Evolutionary conservation across 345 rosid genomes (phyloP).

Genomic region (Pelargonium nanum): DNA sequence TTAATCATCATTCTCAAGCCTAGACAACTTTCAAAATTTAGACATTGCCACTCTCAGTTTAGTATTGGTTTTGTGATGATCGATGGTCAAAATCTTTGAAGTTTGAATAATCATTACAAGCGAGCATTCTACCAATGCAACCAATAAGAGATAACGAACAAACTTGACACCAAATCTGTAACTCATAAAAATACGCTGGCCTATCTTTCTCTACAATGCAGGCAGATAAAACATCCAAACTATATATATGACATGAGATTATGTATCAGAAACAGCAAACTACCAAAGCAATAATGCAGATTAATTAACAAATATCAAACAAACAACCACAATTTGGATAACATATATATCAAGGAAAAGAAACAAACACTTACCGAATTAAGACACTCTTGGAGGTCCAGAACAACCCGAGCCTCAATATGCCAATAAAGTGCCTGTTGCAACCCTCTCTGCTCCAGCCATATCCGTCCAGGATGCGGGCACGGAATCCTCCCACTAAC

Average conservation of each 20-base stretch:
- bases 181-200: no score
- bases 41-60: not conserved
- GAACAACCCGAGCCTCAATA: slow-evolving; percentile 94
- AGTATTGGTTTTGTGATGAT: not conserved
- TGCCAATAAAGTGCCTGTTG: slow-evolving; percentile 95
- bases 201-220: not conserved
- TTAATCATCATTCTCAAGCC: no score
- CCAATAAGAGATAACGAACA: no score
- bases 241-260: no score
- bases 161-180: not conserved
- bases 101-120: not conserved
- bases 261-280: no score
- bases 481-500: slow-evolving; percentile 74
- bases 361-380: slow-evolving; percentile 42
- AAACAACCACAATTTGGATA: slow-evolving; percentile 3
- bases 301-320: not conserved
- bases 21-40: not conserved
- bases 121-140: not conserved
- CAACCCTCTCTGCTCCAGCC: slow-evolving; percentile 94
- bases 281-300: not conserved
- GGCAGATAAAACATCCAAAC: not conserved
- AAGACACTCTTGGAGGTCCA: slow-evolving; percentile 71
- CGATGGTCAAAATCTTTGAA: not conserved
- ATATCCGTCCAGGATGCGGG: slow-evolving; percentile 87
- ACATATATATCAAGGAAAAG: no score